Evolutionary conservation across 140 eudicot genomes (phyloP), one percentile per base, ranked within the genome.

Genomic region (Anethum foeniculum): DNA sequence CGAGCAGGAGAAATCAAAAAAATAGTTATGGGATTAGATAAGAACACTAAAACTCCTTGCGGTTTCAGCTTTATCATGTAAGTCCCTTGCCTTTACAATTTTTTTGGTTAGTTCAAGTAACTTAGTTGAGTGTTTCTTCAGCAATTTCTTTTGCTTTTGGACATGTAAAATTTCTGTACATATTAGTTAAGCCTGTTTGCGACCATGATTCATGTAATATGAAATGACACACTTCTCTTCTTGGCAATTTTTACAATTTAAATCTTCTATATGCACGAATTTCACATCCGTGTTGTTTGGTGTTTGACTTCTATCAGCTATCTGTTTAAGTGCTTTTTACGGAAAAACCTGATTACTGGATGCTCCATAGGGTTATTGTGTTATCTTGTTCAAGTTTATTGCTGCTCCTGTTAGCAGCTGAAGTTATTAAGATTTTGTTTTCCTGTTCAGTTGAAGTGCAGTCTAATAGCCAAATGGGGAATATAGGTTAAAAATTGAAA

Each of bases 1-100:
- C 90, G 97, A 41, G 97, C 96, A 38, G 99, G 99, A 84, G 99
- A 95, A 87, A 86, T 95, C 11, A 95, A 95, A 83, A 95, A 93
- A 91, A 95, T 95, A n/a, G 88, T 89, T 74, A 91, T 95, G 97
- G 97, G 97, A 80, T 84, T 95, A 90, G 99, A 95, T 78, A 95
- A 95, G 86, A 95, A 95, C 86, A 82, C 89, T 56, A 95, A 95
- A 88, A 95, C 99, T 3, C 97, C 99, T 46, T 95, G 99, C 67
- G 97, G 99, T 51, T 95, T 95, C 85, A 90, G 97, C 91, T 95
- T 95, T 85, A 83, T 95, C 71, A 77, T 95, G 97, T 95, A 88
- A 90, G 86, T 77, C 27, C 64, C 74, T 47, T 67, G 14, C 19
- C 32, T 38, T 78, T 16, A 48, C 23, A 25, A 9, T 13, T 75